Evolutionary conservation across 208 protist species (phyloP), one percentile per base, ranked within the genome.

Genomic region (Porcisia hertigi): DNA sequence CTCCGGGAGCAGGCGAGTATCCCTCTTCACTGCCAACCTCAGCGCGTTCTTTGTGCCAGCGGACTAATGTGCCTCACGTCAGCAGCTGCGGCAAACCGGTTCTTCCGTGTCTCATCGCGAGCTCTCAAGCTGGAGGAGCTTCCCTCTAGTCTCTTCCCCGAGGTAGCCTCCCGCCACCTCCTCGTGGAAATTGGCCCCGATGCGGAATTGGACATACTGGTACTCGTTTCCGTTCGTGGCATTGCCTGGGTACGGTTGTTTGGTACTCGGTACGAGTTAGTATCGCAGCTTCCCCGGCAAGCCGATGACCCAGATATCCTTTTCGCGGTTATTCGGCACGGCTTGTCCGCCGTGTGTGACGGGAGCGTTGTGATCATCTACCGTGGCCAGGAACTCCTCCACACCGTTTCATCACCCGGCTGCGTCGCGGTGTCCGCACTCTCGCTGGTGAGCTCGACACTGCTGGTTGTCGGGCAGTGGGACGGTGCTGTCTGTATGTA

Each of bases 1-100:
- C 71, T 96, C 23, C 47, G 73, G 74, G 75, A 82, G 70, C 54
- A 85, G 57, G 59, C 63, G 0, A 30, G 11, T 16, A 25, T 74
- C 43, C 57, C 71, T 36, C 71, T 81, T 34, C 63, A 66, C 36
- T 53, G 8, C 43, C 62, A 49, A 23, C 65, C 73, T 20, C 71
- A 72, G 12, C 69, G 59, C 20, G 55, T 88, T 8, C 69, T 81
- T 6, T 80, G 69, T 58, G 80, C 73, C 36, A 62, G 73, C 25
- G 59, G 67, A 14, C 66, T 88, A 16, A 54, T 88, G 6, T 70
- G 75, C 39, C 52, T 85, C 36, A 55, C 71, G 2, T 8, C 45
- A 11, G 36, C 71, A 12, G 36, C 47, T 1, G 69, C 58, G 3
- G 7, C 66, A 0, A 77, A 78, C 54, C 80, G 74, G 9, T 77